A percentile compares a stretch with the other conserved stretches of the same genome.
Evolutionary conservation across 2,329 filamentous ascomycete genomes (phyloP).

Genomic region (Sclerotinia subarctica): DNA sequence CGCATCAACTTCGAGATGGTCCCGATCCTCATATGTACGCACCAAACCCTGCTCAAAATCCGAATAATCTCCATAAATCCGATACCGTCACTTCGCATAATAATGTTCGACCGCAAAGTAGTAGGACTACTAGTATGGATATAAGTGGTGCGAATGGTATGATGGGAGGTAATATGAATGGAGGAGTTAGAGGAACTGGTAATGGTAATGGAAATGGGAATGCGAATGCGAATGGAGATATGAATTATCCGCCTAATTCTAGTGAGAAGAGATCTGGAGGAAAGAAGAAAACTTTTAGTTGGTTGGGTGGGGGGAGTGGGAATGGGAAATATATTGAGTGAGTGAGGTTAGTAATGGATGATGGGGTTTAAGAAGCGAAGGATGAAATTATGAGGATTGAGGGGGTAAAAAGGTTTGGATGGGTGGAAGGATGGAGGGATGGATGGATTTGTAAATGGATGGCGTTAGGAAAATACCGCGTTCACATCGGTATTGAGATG

Average conservation of each 20-base stretch:
- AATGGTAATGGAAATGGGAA: slow-evolving; percentile 14
- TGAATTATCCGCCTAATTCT: slow-evolving; percentile 19
- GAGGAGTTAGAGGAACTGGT: slow-evolving; percentile 2
- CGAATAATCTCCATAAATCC: slow-evolving; percentile 3
- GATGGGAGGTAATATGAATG: slow-evolving; percentile 3
- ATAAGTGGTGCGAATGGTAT: slow-evolving; percentile 5
- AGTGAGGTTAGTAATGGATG: not conserved
- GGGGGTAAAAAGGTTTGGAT: slow-evolving; percentile 7
- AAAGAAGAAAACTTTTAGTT: slow-evolving; percentile 21
- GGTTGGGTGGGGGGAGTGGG: slow-evolving; percentile 17
- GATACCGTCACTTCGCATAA: slow-evolving; percentile 7
- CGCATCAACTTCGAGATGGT: slow-evolving; percentile 10
- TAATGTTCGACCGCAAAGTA: slow-evolving; percentile 2
- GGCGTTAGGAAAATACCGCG: slow-evolving; percentile 8
- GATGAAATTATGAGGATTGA: not conserved
- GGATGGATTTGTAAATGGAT: not conserved
- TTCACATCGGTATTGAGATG: not conserved
- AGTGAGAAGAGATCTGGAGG: slow-evolving; percentile 19
- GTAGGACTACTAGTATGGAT: slow-evolving; percentile 9
- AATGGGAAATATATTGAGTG: slow-evolving; percentile 20
- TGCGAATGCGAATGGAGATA: slow-evolving; percentile 1
- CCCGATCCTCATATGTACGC: slow-evolving; percentile 15
- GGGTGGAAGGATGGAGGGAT: not conserved
- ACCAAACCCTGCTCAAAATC: not conserved
- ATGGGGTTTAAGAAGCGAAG: not conserved